A percentile compares a stretch with the other conserved stretches of the same genome.
These are phyloP conservation scores for Pluteus cervinus DNA, from an alignment of 768 basidiomycete species.

Conservation along the genomic window DNA sequence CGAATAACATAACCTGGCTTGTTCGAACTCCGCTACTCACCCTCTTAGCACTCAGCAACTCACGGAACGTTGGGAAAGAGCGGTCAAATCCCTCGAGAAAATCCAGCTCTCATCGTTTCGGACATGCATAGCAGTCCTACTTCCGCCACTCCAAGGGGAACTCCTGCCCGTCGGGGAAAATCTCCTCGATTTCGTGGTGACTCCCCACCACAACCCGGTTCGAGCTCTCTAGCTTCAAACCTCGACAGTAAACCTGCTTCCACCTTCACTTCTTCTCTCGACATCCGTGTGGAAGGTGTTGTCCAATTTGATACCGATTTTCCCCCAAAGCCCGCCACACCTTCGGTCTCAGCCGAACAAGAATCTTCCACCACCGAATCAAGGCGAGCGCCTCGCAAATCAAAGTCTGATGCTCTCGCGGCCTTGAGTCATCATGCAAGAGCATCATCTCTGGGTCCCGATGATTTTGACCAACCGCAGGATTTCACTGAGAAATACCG, in stretches of 20 bases:
- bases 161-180: conserved; percentile 58
- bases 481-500: conserved; percentile 44
- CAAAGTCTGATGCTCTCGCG: conserved; percentile 81
- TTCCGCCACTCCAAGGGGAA: conserved; percentile 46
- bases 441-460: conserved; percentile 47
- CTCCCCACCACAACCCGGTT: conserved; percentile 41
- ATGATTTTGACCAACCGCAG: conserved; percentile 43
- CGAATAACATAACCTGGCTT: conserved; percentile 36
- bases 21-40: conserved; percentile 41
- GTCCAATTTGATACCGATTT: conserved; percentile 52
- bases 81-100: conserved; percentile 26
- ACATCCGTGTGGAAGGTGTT: conserved; percentile 74
- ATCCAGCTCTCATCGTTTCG: conserved; percentile 22
- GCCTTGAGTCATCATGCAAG: conserved; percentile 67
- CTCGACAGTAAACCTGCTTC: conserved; percentile 43
- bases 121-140: conserved; percentile 41
- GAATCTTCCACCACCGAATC: conserved; percentile 32
- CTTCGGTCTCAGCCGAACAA: conserved; percentile 30
- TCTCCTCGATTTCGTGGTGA: conserved; percentile 50
- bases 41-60: conserved; percentile 33
- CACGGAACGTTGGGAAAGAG: conserved; percentile 35
- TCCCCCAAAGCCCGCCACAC: too few relatives aligned
- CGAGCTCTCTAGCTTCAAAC: conserved; percentile 39
- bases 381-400: conserved; percentile 80
- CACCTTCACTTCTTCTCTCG: conserved; percentile 61